Conservation (phyloP, 176 grass and related monocot species). For the Dendrocalamus sinicus region DNA sequence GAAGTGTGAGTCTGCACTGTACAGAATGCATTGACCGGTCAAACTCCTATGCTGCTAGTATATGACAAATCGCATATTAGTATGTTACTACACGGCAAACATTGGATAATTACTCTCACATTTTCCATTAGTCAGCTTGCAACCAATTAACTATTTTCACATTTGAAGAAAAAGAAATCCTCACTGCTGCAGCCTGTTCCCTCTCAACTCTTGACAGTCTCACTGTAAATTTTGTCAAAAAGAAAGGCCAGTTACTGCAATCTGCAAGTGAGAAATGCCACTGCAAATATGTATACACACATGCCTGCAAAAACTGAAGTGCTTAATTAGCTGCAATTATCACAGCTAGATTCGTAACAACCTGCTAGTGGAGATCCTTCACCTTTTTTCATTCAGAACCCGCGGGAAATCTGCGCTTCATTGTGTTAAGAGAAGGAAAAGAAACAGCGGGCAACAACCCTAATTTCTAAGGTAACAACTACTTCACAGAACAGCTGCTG, state of each 20-base stretch:
- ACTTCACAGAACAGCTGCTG: too few relatives aligned
- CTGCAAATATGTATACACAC: not conserved
- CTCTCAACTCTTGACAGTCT: not conserved
- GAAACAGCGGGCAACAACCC: too few relatives aligned
- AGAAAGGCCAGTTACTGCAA: not conserved
- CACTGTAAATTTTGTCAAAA: not conserved
- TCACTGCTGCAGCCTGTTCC: not conserved
- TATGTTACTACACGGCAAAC: not conserved
- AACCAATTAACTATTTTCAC: not conserved
- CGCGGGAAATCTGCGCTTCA: too few relatives aligned
- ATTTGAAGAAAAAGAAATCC: not conserved
- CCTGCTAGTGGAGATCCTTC: not conserved
- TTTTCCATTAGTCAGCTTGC: not conserved
- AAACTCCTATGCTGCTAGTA: not conserved
- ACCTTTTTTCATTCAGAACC: too few relatives aligned
- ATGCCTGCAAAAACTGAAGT: not conserved
- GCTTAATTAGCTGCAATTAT: not conserved
- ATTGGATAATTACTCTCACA: not conserved
- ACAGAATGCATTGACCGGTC: constrained; percentile 14
- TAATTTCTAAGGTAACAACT: too few relatives aligned
- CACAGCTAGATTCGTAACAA: not conserved
- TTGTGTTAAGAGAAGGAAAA: too few relatives aligned
- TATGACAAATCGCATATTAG: not conserved
- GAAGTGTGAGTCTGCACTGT: not conserved
- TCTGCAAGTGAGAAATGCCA: not conserved